phyloP scores from a whole-genome alignment of 495 filamentous ascomycete genomes.

The Podospora comata region DNA sequence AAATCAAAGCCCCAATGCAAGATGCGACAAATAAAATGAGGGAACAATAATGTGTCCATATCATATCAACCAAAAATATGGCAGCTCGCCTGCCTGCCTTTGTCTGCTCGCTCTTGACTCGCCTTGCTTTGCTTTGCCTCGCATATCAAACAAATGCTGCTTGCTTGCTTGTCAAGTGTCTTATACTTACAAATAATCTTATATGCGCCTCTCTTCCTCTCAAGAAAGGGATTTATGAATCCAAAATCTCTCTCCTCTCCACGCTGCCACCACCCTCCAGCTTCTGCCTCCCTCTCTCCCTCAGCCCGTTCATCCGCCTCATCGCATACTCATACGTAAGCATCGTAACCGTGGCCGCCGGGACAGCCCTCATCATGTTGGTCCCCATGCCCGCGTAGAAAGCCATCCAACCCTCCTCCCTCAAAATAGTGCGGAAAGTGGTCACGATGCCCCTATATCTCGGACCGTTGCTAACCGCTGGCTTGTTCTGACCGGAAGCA shows the following conservation, averaged over 20 bases:
- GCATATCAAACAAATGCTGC: not conserved
- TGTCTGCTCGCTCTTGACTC: too few species aligned
- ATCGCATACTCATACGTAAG: conserved; percentile 91
- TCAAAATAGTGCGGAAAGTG: conserved; percentile 77
- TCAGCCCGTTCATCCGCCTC: conserved; percentile 45
- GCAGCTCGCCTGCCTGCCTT: not conserved
- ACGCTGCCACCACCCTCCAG: conserved; percentile 11
- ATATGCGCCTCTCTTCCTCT: not conserved
- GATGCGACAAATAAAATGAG: not conserved
- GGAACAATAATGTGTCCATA: not conserved
- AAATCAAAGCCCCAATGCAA: not conserved
- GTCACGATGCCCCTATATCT: conserved; percentile 79
- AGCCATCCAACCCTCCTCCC: conserved; percentile 91
- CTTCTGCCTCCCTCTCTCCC: conserved; percentile 34
- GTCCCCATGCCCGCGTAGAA: conserved; percentile 98
- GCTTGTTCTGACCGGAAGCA: not conserved
- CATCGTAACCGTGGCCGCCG: conserved; percentile 94
- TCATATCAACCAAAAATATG: not conserved
- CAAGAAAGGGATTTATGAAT: not conserved
- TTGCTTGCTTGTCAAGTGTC: not conserved
- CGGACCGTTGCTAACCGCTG: conserved; percentile 30
- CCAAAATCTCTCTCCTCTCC: conserved; percentile 7
- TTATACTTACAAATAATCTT: not conserved
- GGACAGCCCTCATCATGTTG: conserved; percentile 93
- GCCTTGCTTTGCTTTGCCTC: not conserved